These are phyloP conservation scores for Scenedesmus sp. DNA, from an alignment of 163 green algal species.

Conservation along the genomic window DNA sequence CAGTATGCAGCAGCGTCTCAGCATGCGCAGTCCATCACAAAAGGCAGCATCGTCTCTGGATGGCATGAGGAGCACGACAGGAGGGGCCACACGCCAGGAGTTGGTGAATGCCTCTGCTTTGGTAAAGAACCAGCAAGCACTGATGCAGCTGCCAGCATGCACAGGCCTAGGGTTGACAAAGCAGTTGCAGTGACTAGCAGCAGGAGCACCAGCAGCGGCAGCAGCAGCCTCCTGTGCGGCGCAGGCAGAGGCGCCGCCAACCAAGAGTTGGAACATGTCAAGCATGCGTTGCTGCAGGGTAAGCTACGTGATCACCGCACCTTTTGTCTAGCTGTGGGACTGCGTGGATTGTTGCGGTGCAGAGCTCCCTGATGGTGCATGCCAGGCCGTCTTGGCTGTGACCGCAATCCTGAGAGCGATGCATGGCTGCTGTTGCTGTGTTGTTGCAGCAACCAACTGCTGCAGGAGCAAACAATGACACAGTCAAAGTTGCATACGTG, in stretches of 20 bases:
- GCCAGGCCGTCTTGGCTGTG: too few species aligned
- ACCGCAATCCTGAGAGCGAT: too few species aligned
- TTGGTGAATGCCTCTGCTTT: neutral
- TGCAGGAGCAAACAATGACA: too few species aligned
- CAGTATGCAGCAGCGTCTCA: neutral
- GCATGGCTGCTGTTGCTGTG: too few species aligned
- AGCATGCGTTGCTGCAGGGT: neutral
- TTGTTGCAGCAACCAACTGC: too few species aligned
- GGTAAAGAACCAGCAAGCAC: neutral
- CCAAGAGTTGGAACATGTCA: neutral
- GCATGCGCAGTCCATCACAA: constrained; percentile 3
- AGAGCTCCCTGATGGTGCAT: too few species aligned
- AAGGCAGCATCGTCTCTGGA: constrained; percentile 2
- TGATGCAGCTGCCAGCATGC: neutral
- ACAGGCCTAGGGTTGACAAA: neutral
- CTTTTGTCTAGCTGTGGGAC: too few species aligned
- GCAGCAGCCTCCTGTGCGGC: neutral
- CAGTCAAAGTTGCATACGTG: too few species aligned
- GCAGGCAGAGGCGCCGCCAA: neutral
- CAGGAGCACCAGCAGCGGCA: neutral
- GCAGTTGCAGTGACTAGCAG: too few species aligned
- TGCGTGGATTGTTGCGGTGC: too few species aligned
- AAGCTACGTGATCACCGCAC: neutral
- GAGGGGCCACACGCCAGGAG: neutral
- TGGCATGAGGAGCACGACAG: constrained; percentile 11